Base-by-base conservation (phyloP, 1,139 yeast species). In the Entelexis sorbosivorans region DNA sequence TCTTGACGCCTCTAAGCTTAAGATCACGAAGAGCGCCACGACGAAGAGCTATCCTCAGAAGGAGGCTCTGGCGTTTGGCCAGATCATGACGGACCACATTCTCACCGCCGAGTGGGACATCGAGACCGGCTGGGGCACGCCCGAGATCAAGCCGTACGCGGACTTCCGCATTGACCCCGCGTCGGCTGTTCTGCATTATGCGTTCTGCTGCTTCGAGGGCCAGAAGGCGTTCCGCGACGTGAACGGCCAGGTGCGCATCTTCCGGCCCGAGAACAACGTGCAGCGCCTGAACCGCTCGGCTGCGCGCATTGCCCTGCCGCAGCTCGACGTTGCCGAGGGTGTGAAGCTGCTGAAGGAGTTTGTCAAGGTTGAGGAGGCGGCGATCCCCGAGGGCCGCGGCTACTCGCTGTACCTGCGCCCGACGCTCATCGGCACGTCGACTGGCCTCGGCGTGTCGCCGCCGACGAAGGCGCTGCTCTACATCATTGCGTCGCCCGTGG, bases 151-250 rank as follows among this genome's bases (percentile, higher is more conserved):
- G 60, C 96, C 97, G 31, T 88, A 86, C 69, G 93, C 82, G 52
- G 78, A 78, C 50, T 70, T 91, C 52, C 62, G 73, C 16, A 69
- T 91, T 53, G 96, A 88, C 63, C 98, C 98, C 24, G 81, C 96
- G 13, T 72, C 94, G 11, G 77, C 82, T 64, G 97, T 89, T 31
- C 79, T 91, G 70, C 98, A 91, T 70, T 91, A 91, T 64, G 91
- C 95, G 1, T 91, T 91, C 65, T 96, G 88, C 68, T 77, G 91
- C 58, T 91, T 91, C 62, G 98, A 91, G 73, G 98, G 98, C 58
- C 75, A 91, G 75, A 91, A 91, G 74, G 97, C 97, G 8, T 91
- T 88, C 75, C 77, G 79, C 61, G 70, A 66, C 52, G 62, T 71
- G 20, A 73, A 83, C 46, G 82, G 79, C 59, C 70, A 82, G 57